Percentiles rank a stretch among this genome's conserved stretches.
Conservation (phyloP, 805 yeast genomes). For the Candida ortonii region DNA sequence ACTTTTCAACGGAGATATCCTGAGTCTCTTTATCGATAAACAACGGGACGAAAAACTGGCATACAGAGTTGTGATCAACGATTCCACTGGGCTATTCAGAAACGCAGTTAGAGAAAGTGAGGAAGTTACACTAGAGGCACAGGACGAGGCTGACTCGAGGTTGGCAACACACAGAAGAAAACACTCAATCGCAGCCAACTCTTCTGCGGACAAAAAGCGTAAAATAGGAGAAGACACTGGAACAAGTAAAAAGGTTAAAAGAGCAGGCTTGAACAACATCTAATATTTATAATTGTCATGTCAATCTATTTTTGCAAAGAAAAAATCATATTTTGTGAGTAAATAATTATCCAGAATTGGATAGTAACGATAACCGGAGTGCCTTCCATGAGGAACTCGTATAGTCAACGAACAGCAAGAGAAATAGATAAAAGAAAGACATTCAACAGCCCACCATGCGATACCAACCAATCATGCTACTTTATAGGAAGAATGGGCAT, state of each 20-base stretch:
- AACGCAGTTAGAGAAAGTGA: slow-evolving; percentile 41
- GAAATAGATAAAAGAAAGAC: not conserved
- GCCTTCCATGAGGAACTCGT: too few species aligned
- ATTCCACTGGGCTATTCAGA: slow-evolving; percentile 58
- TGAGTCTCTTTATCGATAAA: slow-evolving; percentile 65
- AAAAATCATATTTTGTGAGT: too few species aligned
- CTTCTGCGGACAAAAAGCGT: slow-evolving; percentile 9
- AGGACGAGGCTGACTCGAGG: slow-evolving; percentile 20
- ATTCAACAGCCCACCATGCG: not conserved
- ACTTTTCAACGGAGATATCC: slow-evolving; percentile 60
- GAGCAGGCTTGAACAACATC: slow-evolving; percentile 23
- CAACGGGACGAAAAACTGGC: slow-evolving; percentile 50
- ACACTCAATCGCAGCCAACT: slow-evolving; percentile 4
- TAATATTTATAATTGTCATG: too few species aligned
- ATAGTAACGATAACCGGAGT: too few species aligned
- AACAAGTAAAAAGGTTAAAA: slow-evolving; percentile 16
- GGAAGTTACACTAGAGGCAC: slow-evolving; percentile 16
- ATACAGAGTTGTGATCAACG: slow-evolving; percentile 51
- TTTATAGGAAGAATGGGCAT: not conserved
- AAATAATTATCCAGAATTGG: too few species aligned
- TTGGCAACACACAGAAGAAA: slow-evolving; percentile 5
- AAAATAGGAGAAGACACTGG: slow-evolving; percentile 6
- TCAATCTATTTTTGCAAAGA: too few species aligned
- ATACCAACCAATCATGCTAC: slow-evolving; percentile 5
- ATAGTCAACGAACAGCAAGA: slow-evolving; percentile 1